Conservation (phyloP, 192 early-diverging fungal genomes). For the Glomus cerebriforme region DNA sequence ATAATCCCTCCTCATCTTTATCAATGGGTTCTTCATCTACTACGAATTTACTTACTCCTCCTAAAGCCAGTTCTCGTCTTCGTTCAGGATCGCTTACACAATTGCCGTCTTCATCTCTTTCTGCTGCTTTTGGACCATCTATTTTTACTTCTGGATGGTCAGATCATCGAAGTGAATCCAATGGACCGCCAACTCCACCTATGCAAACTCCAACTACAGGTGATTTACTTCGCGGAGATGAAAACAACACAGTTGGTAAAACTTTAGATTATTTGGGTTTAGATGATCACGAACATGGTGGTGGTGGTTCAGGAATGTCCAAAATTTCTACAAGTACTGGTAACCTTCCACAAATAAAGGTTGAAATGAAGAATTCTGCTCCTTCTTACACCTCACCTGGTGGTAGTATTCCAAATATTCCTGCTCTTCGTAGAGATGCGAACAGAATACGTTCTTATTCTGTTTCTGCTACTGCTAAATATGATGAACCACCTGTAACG, state of each 20-base stretch:
- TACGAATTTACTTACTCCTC: constrained; percentile 41
- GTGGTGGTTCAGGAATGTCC: constrained; percentile 29
- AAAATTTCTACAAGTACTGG: constrained; percentile 27
- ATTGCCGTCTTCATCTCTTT: constrained; percentile 50
- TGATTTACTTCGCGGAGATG: constrained; percentile 53
- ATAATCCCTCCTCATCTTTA: constrained; percentile 33
- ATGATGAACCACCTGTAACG: constrained; percentile 45
- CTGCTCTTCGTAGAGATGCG: constrained; percentile 47
- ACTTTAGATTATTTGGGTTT: constrained; percentile 72
- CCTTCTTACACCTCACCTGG: constrained; percentile 4
- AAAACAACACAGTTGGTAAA: constrained; percentile 59
- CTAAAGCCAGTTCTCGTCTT: constrained; percentile 46
- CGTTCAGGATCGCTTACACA: constrained; percentile 55
- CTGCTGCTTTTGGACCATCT: constrained; percentile 60
- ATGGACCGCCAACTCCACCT: constrained; percentile 45
- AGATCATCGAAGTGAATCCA: constrained; percentile 35
- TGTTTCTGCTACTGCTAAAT: constrained; percentile 46
- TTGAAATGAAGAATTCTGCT: constrained; percentile 14
- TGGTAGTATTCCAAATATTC: constrained; percentile 32
- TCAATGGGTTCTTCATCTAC: constrained; percentile 33
- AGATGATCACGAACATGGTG: constrained; percentile 56
- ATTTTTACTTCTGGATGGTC: constrained; percentile 62
- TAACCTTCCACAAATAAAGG: constrained; percentile 27
- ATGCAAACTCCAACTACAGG: constrained; percentile 48
- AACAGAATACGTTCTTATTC: constrained; percentile 52